Conservation (phyloP, 345 rosid genomes). For the Excoecaria agallocha region DNA sequence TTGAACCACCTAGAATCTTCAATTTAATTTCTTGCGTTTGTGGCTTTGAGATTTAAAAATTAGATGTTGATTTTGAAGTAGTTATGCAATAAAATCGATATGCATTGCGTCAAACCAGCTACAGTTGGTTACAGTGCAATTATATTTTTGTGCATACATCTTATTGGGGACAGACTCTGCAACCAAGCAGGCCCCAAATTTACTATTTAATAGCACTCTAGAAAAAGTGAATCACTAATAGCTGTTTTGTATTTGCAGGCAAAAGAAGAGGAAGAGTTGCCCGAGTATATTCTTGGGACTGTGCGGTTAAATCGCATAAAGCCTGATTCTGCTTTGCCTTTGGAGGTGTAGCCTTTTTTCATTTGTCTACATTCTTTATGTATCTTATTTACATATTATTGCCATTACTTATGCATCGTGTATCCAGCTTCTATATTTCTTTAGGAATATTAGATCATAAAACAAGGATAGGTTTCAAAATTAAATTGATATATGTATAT, state of each 20-base stretch:
- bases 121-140: neutral
- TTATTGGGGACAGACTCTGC: neutral
- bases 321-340: conserved; percentile 61
- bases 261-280: conserved; percentile 74
- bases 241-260: conserved; percentile 50
- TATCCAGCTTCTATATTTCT: neutral
- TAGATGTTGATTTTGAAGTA: neutral
- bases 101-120: too few species aligned
- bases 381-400: neutral
- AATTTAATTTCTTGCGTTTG: neutral
- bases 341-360: conserved; percentile 45
- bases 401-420: neutral
- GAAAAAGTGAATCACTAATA: neutral
- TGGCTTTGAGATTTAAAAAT: neutral
- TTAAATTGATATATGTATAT: neutral
- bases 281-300: conserved; percentile 91
- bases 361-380: conserved; percentile 6
- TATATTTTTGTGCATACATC: neutral
- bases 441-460: neutral
- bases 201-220: neutral
- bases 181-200: neutral
- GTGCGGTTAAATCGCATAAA: conserved; percentile 76
- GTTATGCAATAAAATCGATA: neutral
- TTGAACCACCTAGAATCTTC: neutral
- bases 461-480: neutral